phyloP scores from a whole-genome alignment of 2,329 filamentous ascomycete genomes.

The Beauveria medogensis region DNA sequence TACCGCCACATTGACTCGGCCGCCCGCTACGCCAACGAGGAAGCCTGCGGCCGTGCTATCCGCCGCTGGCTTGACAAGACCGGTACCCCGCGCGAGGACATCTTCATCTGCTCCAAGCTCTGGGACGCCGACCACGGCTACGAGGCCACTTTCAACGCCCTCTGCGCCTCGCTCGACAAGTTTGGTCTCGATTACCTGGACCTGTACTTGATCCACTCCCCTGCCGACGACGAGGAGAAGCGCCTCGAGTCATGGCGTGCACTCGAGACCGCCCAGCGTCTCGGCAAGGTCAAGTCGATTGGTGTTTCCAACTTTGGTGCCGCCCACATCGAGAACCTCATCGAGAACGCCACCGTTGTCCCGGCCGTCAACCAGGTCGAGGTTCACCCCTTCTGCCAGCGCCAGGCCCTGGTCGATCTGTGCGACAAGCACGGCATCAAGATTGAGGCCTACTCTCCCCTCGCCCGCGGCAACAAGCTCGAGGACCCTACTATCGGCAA shows the following conservation, averaged over 20 bases:
- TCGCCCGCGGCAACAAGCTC: slow-evolving; percentile 61
- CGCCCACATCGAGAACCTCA: slow-evolving; percentile 44
- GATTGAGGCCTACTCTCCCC: slow-evolving; percentile 56
- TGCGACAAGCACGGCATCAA: slow-evolving; percentile 49
- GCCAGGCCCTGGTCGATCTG: slow-evolving; percentile 48
- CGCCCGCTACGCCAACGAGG: slow-evolving; percentile 55
- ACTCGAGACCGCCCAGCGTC: slow-evolving; percentile 55
- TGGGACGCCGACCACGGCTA: slow-evolving; percentile 48
- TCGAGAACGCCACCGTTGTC: slow-evolving; percentile 47
- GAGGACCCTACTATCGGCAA: slow-evolving; percentile 53
- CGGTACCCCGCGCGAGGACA: slow-evolving; percentile 54
- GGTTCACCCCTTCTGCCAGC: slow-evolving; percentile 66
- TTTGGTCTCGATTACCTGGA: slow-evolving; percentile 65
- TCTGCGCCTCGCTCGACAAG: slow-evolving; percentile 58
- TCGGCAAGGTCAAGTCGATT: slow-evolving; percentile 59
- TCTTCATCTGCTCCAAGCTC: slow-evolving; percentile 60
- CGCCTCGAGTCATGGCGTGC: slow-evolving; percentile 69
- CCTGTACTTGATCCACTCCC: slow-evolving; percentile 57
- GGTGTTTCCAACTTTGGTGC: slow-evolving; percentile 76
- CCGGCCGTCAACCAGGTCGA: slow-evolving; percentile 76
- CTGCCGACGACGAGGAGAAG: slow-evolving; percentile 59
- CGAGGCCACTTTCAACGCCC: slow-evolving; percentile 46
- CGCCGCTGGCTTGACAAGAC: slow-evolving; percentile 58
- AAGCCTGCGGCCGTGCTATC: slow-evolving; percentile 63
- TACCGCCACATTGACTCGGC: slow-evolving; percentile 48